Evolutionary conservation across 2,329 filamentous ascomycete species (phyloP).

Genomic region (Neonectria coccinea): DNA sequence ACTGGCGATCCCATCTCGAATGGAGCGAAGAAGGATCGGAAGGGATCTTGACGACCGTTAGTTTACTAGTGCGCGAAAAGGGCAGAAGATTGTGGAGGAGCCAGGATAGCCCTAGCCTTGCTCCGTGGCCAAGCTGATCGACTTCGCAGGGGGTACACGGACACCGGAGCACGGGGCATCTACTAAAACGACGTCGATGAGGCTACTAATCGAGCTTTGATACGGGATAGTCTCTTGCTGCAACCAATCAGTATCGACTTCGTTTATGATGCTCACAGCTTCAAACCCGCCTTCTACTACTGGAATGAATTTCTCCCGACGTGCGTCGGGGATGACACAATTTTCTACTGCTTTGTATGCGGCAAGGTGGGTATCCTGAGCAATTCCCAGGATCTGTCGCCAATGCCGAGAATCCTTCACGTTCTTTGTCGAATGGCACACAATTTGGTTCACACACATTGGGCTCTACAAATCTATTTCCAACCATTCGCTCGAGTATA

Average conservation of each 20-base stretch:
- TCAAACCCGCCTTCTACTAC: neutral
- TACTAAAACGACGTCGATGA: slow-evolving; percentile 44
- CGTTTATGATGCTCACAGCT: neutral
- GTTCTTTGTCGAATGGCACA: slow-evolving; percentile 1
- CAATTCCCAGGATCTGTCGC: slow-evolving; percentile 8
- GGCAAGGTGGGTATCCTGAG: neutral
- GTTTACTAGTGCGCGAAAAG: slow-evolving; percentile 40
- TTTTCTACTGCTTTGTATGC: neutral
- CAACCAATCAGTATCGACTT: slow-evolving; percentile 15
- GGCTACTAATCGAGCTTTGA: slow-evolving; percentile 14
- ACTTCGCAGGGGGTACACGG: slow-evolving; percentile 41
- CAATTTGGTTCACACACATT: slow-evolving; percentile 2
- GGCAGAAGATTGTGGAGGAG: slow-evolving; percentile 44
- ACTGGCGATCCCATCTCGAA: slow-evolving; percentile 32
- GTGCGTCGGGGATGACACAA: neutral
- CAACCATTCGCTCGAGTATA: neutral
- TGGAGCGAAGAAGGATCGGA: slow-evolving; percentile 32
- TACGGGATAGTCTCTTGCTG: slow-evolving; percentile 23
- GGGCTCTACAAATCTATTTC: neutral
- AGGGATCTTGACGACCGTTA: slow-evolving; percentile 37
- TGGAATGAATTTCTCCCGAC: neutral
- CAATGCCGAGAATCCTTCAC: neutral
- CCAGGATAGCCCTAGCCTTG: slow-evolving; percentile 46
- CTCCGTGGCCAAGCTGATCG: slow-evolving; percentile 39
- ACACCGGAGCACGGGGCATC: slow-evolving; percentile 44